Percentiles rank a stretch among this genome's conserved stretches.
Conservation (phyloP, 768 basidiomycete species). For the Austroboletus festivus region DNA sequence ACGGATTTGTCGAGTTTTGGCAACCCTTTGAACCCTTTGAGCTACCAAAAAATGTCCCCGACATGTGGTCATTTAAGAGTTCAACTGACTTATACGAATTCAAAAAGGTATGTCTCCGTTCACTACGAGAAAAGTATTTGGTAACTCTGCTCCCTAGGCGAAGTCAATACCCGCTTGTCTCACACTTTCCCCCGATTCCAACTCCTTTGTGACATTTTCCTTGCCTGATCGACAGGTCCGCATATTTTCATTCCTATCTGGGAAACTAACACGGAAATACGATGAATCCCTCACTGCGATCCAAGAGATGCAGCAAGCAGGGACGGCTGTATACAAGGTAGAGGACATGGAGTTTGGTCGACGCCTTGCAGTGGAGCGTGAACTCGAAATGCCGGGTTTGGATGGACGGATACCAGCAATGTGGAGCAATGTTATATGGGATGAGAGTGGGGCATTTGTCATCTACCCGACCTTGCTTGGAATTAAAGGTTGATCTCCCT, state of each 20-base stretch:
- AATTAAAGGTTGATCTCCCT: slow-evolving; percentile 71
- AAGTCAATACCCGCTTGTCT: slow-evolving; percentile 91
- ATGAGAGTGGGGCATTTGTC: slow-evolving; percentile 93
- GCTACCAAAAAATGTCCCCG: slow-evolving; percentile 69
- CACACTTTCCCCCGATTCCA: slow-evolving; percentile 84
- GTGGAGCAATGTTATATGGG: slow-evolving; percentile 94
- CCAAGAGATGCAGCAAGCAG: slow-evolving; percentile 99
- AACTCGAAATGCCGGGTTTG: slow-evolving; percentile 78
- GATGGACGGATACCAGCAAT: slow-evolving; percentile 70
- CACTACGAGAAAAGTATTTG: background rate
- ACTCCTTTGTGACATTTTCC: slow-evolving; percentile 90
- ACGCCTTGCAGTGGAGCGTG: slow-evolving; percentile 87
- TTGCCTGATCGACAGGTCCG: slow-evolving; percentile 92
- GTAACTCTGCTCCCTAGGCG: slow-evolving; percentile 45
- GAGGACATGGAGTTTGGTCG: slow-evolving; percentile 99
- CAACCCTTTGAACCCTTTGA: slow-evolving; percentile 86
- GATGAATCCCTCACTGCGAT: slow-evolving; percentile 92
- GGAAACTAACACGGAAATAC: slow-evolving; percentile 88
- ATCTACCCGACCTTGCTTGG: slow-evolving; percentile 92
- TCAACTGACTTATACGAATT: slow-evolving; percentile 95
- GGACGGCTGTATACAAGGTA: slow-evolving; percentile 85
- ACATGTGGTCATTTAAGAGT: slow-evolving; percentile 88
- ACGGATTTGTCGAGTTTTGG: slow-evolving; percentile 97
- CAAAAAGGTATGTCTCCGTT: slow-evolving; percentile 69
- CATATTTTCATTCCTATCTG: slow-evolving; percentile 86